Evolutionary conservation across 768 basidiomycete species (phyloP), one percentile per base, ranked within the genome.

Genomic region (Saitozyma sp.): DNA sequence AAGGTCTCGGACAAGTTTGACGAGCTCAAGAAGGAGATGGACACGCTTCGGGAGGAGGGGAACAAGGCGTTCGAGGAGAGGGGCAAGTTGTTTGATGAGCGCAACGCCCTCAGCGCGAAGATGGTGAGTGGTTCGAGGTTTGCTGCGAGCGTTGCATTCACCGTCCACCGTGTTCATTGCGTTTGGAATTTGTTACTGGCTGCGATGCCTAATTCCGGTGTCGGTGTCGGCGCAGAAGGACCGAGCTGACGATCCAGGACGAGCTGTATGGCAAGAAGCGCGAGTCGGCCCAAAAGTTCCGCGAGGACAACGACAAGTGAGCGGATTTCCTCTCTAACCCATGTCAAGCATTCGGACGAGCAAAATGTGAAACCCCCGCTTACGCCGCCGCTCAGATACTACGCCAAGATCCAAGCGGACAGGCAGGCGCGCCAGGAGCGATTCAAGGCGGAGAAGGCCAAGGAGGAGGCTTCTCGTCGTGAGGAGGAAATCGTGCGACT

Each of bases 1-100:
- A 90, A 89, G 13, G 78, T 87, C 39, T 87, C 87, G 40, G 89
- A 93, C 19, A 86, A 87, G 61, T 97, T 87, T 76, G 89, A 92
- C 63, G 81, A 84, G 37, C 86, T 97, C 80, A 88, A 88, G 80
- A 84, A 84, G 13, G 90, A 99, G 82, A 84, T 98, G 50, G 91
- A 92, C 69, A 86, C 85, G 58, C 79, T 98, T 64, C 91, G 91
- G 82, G 89, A 88, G 76, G 89, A 91, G 80, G 84, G 87, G 13
- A 91, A 97, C 79, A 90, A 90, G 75, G 87, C 85, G 40, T 89
- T 89, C 72, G 89, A 89, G 69, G 85, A 85, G 65, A 87, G 92
- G 49, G 83, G 84, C 56, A 90, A 89, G 75, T 85, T 99, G 55
- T 89, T 89, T 73, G 89, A 92, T 66, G 91, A 97, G 81, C 87